Base-by-base conservation (phyloP, 2,329 filamentous ascomycete species). In the Fusarium stilboides region DNA sequence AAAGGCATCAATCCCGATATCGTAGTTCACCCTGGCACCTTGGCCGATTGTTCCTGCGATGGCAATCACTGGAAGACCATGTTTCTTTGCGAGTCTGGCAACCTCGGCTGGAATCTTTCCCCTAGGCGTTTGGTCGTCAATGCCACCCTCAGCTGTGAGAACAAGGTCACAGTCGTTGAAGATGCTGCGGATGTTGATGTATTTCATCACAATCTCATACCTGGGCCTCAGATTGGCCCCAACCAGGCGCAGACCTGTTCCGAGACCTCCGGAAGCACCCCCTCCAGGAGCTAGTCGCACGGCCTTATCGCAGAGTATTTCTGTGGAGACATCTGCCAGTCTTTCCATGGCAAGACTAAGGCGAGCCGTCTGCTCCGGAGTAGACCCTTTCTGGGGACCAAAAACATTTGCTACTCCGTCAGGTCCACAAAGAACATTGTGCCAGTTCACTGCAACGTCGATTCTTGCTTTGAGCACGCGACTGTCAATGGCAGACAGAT, bases 21-120 rank as follows among this genome's bases (percentile, higher is more conserved):
- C 77, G 57, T 78, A 78, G 59, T 78, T 78, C 47, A 78, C 74
- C 39, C 77, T 59, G 8, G 77, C 77, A 0, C 77, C 77, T 2
- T 65, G 69, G 5, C 79, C 79, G 47, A 81, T 79, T 9, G 77
- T 81, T 4, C 79, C 79, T 4, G 78, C 79, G 47, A 81, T 76
- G 14, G 78, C 79, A 40, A 80, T 75, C 3, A 87, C 85, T 0
- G 84, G 83, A 5, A 84, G 77, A 6, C 80, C 79, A 62, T 79
- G 79, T 52, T 76, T 75, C 70, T 82, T 83, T 5, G 85, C 85
- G 12, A 83, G 79, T 53, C 79, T 76, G 12, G 84, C 85, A 26
- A 87, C 80, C 70, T 87, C 85, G 5, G 81, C 84, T 10, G 85
- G 85, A 65, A 87, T 86, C 71, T 87, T 87, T 3, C 85, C 85